A percentile compares a stretch with the other conserved stretches of the same genome.
These are phyloP conservation scores for Beauveria caledonica DNA, from an alignment of 2,329 filamentous ascomycete genomes.

Conservation along the genomic window DNA sequence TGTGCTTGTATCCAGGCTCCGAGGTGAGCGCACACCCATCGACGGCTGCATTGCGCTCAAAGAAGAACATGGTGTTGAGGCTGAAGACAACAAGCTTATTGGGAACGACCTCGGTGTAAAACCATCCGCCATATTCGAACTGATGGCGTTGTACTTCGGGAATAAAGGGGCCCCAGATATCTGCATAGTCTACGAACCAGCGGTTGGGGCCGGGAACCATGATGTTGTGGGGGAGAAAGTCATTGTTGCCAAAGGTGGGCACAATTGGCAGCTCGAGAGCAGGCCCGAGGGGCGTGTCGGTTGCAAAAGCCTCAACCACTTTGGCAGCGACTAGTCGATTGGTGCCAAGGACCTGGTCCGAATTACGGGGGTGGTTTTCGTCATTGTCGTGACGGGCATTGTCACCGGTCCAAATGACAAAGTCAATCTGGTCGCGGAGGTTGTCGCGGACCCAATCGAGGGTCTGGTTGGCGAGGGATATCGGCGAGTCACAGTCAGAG, in stretches of 20 bases:
- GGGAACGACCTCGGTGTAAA: constrained; percentile 85
- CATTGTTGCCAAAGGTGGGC: constrained; percentile 92
- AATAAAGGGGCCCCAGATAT: constrained; percentile 80
- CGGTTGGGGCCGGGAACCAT: constrained; percentile 76
- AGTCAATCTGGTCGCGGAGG: constrained; percentile 72
- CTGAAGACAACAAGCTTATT: constrained; percentile 81
- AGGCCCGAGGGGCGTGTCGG: constrained; percentile 27
- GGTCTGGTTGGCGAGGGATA: constrained; percentile 74
- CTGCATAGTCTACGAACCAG: constrained; percentile 69
- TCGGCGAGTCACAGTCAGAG: constrained; percentile 80
- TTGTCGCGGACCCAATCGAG: constrained; percentile 81
- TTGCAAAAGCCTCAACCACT: constrained; percentile 65
- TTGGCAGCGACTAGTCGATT: constrained; percentile 71
- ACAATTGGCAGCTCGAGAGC: constrained; percentile 66
- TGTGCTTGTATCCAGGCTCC: constrained; percentile 86
- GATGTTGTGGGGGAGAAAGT: constrained; percentile 95
- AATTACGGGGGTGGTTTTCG: constrained; percentile 66
- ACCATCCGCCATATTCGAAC: constrained; percentile 92
- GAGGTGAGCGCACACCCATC: constrained; percentile 74
- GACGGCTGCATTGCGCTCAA: constrained; percentile 84
- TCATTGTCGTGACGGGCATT: constrained; percentile 86
- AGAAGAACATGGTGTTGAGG: constrained; percentile 95
- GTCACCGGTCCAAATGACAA: constrained; percentile 89
- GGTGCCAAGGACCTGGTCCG: constrained; percentile 65
- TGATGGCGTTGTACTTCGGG: constrained; percentile 86